Evolutionary conservation across 1,284 basidiomycete genomes (phyloP), one percentile per base, ranked within the genome.

Genomic region (Rhodotorula sp.): DNA sequence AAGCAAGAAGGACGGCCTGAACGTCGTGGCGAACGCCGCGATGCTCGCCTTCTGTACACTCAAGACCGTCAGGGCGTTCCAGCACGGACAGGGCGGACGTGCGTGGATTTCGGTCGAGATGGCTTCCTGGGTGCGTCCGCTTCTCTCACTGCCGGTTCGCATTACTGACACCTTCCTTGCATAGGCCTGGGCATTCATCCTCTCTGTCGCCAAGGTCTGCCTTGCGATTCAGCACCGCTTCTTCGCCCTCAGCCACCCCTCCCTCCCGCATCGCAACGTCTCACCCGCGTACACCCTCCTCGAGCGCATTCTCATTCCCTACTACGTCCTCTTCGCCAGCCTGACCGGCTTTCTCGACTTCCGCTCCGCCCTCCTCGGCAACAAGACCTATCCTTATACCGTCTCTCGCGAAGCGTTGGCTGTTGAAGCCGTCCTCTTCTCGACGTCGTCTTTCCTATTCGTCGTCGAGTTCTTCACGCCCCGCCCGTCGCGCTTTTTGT

Each of bases 401-500:
- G 66, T 24, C 24, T 78, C 44, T 62, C 65, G 32, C 48, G 75
- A 62, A 60, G 27, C 44, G 2, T 34, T 70, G 44, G 54, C 72
- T 1, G 17, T 74, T 7, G 74, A 80, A 22, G 68, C 63, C 1
- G 72, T 80, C 19, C 70, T 77, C 17, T 76, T 80, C 24, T 63
- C 70, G 20, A 64, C 76, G 22, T 64, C 79, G 15, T 76, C 80
- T 47, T n/a, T 77, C 7, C 71, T 81, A 9, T 79, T 79, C 67
- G 78, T 80, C 73, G 44, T 79, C 10, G 79, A 83, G 46, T 67
- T 81, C 61, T 76, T 76, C 62, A 70, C 81, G 10, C 82, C 81
- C 0, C 66, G 72, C 1, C 70, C 72, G 0, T 74, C 76, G 1
- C 66, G 67, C 10, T 77, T 75, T 47, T 51, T 66, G 20, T 72